Evolutionary conservation across 106 monocot species (phyloP), one percentile per base, ranked within the genome.

Genomic region (Acorus calamus): DNA sequence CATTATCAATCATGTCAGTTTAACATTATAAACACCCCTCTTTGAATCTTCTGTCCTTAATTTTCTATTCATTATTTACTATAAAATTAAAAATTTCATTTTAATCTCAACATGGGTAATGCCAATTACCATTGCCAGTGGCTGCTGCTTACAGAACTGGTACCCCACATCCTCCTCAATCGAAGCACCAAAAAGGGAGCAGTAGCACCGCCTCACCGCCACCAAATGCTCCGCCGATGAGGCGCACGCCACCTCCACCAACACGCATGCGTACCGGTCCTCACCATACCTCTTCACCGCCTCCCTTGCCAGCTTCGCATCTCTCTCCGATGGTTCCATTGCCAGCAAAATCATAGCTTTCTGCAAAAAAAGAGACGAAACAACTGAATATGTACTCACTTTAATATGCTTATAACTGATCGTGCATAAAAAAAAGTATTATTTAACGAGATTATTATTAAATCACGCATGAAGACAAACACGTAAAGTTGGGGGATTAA

Each of bases 191-290:
- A 70, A 88, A 42, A 76, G 75, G 14, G 70, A 64, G 64, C 84
- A 77, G 59, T 88, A 88, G 14, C 81, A 70, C 60, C 70, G 67
- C 53, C 88, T 78, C 42, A 88, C 84, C 4, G 69, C 80, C 46
- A 88, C 60, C 53, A 88, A 66, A 76, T 88, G 88, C 11, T 84
- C 80, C 2, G 88, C 76, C 11, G 80, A 67, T 5, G 88, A 84
- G 48, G 88, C 80, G 52, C 88, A 88, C 3, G 88, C 74, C 42
- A 88, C 66, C 66, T 88, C 88, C 60, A 88, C 56, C 59, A 88
- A 11, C 47, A 75, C 66, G 64, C 63, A 81, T 45, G 78, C 4
- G 43, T 73, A 50, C 12, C 50, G 62, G 13, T 88, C 28, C 28
- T 28, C 73, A 7, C 60, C 73, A 28, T 84, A 81, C 64, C 61